Percentiles rank a stretch among this genome's conserved stretches.
phyloP scores from a whole-genome alignment of 2,329 filamentous ascomycete genomes.

The Fusarium clavum region DNA sequence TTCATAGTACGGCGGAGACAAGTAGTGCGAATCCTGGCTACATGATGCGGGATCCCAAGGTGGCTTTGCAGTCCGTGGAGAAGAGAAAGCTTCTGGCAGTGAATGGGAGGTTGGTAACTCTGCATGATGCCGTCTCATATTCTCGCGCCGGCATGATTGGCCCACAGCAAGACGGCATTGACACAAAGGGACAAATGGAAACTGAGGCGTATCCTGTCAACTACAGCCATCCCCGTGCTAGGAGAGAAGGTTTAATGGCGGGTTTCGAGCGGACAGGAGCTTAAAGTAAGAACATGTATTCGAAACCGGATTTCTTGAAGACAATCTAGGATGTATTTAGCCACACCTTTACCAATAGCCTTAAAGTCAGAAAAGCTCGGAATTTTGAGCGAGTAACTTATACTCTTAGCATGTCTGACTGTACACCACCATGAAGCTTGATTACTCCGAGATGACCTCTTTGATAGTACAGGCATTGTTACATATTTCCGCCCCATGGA shows the following conservation, averaged over 20 bases:
- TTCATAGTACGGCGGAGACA: constrained; percentile 14
- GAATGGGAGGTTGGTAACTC: not conserved
- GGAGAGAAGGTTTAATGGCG: not conserved
- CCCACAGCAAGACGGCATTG: not conserved
- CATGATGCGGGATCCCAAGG: not conserved
- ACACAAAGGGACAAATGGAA: not conserved
- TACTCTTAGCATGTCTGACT: no score
- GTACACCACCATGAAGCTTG: no score
- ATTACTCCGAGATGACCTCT: no score
- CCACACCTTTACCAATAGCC: no score
- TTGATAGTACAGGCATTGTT: no score
- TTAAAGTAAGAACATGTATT: no score
- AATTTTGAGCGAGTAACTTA: no score
- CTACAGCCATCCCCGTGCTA: not conserved
- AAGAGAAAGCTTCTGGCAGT: not conserved
- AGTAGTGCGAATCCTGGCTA: constrained; percentile 19
- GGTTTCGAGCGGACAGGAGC: not conserved
- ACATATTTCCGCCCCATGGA: no score
- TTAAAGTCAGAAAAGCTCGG: no score
- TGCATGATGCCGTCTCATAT: not conserved
- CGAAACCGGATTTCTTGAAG: no score
- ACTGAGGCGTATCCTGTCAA: not conserved
- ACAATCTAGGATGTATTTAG: no score
- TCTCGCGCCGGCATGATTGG: not conserved
- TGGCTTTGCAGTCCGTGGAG: not conserved